Percentiles rank a stretch among this genome's conserved stretches.
phyloP scores from a whole-genome alignment of 768 basidiomycete genomes.

The Tylopilus sp. region DNA sequence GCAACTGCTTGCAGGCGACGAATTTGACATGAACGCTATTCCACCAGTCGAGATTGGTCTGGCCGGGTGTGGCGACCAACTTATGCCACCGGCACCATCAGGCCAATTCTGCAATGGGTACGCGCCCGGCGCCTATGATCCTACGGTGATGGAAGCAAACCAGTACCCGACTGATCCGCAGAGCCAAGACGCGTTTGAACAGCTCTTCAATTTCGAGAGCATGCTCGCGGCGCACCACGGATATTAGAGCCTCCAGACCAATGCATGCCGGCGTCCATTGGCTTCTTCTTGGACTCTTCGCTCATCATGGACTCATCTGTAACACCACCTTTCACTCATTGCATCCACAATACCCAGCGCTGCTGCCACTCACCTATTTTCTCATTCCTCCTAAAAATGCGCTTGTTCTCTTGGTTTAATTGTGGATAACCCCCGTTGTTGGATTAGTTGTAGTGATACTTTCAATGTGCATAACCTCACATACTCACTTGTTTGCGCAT shows the following conservation, averaged over 20 bases:
- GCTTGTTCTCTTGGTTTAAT: conserved; percentile 27
- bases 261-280: conserved; percentile 37
- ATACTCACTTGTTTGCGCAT: conserved; percentile 19
- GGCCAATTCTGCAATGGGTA: conserved; percentile 22
- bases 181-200: conserved; percentile 35
- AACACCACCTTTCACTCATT: conserved; percentile 20
- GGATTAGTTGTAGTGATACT: conserved; percentile 34
- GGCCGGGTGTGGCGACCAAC: conserved; percentile 41
- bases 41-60: conserved; percentile 61
- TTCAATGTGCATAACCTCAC: conserved; percentile 28
- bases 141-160: conserved; percentile 27
- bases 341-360: conserved; percentile 29
- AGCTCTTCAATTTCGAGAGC: conserved; percentile 35
- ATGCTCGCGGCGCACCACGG: conserved; percentile 33
- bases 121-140: conserved; percentile 22
- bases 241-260: conserved; percentile 29
- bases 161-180: conserved; percentile 30
- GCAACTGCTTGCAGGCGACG: conserved; percentile 49
- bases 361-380: conserved; percentile 26
- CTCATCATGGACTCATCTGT: conserved; percentile 30
- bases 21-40: conserved; percentile 65
- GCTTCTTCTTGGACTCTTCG: conserved; percentile 24
- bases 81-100: conserved; percentile 8
- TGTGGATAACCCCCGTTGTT: conserved; percentile 37
- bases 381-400: conserved; percentile 13